phyloP scores from a whole-genome alignment of 306 rosid species.

The Fragaria iinumae region DNA sequence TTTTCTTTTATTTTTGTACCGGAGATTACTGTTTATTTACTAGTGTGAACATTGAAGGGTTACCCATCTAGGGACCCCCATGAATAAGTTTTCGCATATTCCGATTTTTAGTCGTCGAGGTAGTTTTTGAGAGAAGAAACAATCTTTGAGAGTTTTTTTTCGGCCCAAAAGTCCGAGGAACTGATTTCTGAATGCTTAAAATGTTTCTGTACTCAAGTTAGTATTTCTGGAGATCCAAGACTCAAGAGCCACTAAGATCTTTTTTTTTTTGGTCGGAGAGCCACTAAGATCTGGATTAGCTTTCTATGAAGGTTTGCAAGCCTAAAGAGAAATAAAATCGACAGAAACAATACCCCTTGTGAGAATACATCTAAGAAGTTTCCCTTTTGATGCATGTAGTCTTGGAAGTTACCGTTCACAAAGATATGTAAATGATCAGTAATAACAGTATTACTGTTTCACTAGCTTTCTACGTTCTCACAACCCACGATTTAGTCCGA shows the following conservation, averaged over 20 bases:
- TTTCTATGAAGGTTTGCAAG: too few species aligned
- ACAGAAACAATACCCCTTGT: too few species aligned
- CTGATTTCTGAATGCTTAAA: neutral
- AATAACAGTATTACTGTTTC: too few species aligned
- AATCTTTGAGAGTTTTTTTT: neutral
- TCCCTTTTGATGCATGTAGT: too few species aligned
- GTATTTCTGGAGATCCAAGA: neutral
- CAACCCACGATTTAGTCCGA: too few species aligned
- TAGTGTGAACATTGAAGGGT: slow-evolving; percentile 81
- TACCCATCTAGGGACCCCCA: slow-evolving; percentile 66
- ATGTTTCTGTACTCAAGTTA: neutral
- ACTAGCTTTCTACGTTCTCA: too few species aligned
- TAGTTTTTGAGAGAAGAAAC: neutral
- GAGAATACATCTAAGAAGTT: too few species aligned
- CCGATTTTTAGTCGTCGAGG: slow-evolving; percentile 35
- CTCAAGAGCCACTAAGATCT: neutral
- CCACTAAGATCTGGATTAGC: too few species aligned
- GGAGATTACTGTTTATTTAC: slow-evolving; percentile 52
- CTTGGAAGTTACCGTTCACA: too few species aligned
- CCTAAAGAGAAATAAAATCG: too few species aligned
- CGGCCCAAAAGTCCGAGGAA: neutral
- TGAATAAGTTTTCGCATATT: slow-evolving; percentile 62
- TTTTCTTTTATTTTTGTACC: slow-evolving; percentile 55
- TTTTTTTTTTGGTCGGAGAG: too few species aligned
- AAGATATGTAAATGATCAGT: too few species aligned